Base-by-base conservation (phyloP, 2,329 filamentous ascomycete genomes). In the Alternaria dauci region DNA sequence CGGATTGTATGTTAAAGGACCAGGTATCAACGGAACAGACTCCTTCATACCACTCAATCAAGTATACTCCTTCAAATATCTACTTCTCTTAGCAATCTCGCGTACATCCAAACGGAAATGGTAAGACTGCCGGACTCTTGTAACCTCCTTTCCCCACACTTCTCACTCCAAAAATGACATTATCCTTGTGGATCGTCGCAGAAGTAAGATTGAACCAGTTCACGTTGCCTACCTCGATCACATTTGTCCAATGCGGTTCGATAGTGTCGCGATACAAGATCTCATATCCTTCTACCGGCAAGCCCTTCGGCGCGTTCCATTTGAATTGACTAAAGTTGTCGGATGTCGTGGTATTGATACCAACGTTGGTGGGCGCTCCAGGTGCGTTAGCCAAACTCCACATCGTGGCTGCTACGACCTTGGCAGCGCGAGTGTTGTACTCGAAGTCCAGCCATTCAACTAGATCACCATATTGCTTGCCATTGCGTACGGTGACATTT, bases 321-420 rank as follows among this genome's bases (percentile, higher is more conserved):
- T 71, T 77, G 18, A 87, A 79, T 51, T 78, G 77, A 55, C 79
- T 84, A 32, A 83, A 78, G 54, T 86, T 85, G 58, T 79, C 74
- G 39, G 85, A 65, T 0, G 67, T 70, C 4, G 76, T 76, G 0
- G 81, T 79, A 58, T 83, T 77, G 39, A 84, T 71, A 5, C 75
- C 77, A 0, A 86, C 84, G 55, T 85, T 83, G 3, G 67, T 74
- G 8, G 83, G 82, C 51, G 74, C 70, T 2, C 78, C 83, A 0
- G 85, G 84, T 1, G 81, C 82, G 61, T 81, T 82, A 0, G 84
- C 84, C 0, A 85, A 73, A 48, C 78, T 81, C 83, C 83, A 87
- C 67, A 85, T 78, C 9, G 80, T 80, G 0, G 83, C 84, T 1
- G 81, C 78, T 50, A 86, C 85, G 25, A 86, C 84, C 55, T 79